A percentile compares a stretch with the other conserved stretches of the same genome.
phyloP scores from a whole-genome alignment of 805 yeast species.

The Novakomyces olei region DNA sequence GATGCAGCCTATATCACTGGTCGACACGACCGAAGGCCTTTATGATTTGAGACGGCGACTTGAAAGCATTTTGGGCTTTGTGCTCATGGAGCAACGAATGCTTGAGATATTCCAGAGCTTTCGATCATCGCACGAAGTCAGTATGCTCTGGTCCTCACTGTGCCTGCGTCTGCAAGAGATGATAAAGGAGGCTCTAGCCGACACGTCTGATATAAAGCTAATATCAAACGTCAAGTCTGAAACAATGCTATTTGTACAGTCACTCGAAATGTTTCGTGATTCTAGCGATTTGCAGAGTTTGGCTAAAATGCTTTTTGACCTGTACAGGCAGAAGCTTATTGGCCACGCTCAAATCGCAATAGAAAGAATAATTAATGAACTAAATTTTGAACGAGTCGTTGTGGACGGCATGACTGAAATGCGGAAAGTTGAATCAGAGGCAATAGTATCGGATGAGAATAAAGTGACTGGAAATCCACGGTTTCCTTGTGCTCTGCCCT shows the following conservation, averaged over 20 bases:
- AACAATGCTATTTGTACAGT: conserved; percentile 49
- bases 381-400: no score
- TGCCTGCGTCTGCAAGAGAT: conserved; percentile 15
- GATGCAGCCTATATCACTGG: conserved; percentile 16
- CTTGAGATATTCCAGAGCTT: conserved; percentile 36
- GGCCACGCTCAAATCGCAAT: no score
- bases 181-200: conserved; percentile 17
- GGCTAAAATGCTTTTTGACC: conserved; percentile 33
- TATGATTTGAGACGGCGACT: conserved; percentile 36
- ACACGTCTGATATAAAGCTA: conserved; percentile 13
- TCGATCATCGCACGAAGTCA: conserved; percentile 38
- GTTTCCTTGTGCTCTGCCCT: no score
- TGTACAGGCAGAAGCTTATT: conserved; percentile 37
- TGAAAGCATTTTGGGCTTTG: conserved; percentile 47
- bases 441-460: no score
- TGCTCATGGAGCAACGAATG: conserved; percentile 50
- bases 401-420: no score
- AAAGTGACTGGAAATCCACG: no score
- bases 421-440: no score
- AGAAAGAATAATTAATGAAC: no score
- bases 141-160: conserved; percentile 59
- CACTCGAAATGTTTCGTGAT: conserved; percentile 47
- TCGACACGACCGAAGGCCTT: conserved; percentile 16
- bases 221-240: conserved; percentile 35
- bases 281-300: conserved; percentile 39